A percentile compares a stretch with the other conserved stretches of the same genome.
Evolutionary conservation across 148 eudicot genomes (phyloP).

Genomic region (Polygonum maritimum): DNA sequence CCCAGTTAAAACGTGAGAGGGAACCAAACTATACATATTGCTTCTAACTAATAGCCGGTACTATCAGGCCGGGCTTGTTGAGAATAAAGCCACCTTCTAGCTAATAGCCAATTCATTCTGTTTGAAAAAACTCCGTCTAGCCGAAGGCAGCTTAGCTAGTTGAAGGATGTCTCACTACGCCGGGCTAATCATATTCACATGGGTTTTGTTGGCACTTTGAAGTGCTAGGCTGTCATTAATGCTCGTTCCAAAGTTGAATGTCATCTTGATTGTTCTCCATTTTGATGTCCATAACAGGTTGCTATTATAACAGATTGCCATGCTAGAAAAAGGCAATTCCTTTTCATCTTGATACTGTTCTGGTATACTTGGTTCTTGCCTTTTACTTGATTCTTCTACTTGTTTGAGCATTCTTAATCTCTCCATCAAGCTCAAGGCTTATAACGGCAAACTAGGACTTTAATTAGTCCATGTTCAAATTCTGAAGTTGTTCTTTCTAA

Average conservation of each 20-base stretch:
- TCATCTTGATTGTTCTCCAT: neutral
- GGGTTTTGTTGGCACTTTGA: no score
- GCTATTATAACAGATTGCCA: slow-evolving; percentile 98
- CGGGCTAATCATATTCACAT: no score
- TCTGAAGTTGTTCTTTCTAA: neutral
- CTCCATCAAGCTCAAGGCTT: neutral
- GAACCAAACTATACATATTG: no score
- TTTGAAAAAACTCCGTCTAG: no score
- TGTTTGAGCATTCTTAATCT: neutral
- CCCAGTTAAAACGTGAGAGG: no score
- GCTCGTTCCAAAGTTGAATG: neutral
- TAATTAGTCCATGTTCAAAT: neutral
- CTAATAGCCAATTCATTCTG: no score
- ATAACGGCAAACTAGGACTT: neutral
- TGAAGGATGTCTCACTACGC: no score
- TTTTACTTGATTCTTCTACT: neutral
- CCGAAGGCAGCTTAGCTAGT: no score
- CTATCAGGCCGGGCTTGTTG: no score
- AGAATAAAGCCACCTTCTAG: no score
- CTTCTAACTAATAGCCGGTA: no score
- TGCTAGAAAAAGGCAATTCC: slow-evolving; percentile 78
- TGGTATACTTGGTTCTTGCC: neutral
- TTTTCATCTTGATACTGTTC: neutral
- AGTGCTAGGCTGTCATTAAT: no score
- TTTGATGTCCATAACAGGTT: slow-evolving; percentile 51